These are phyloP conservation scores for Kuraishia floccosa DNA, from an alignment of 805 yeast species.

Conservation along the genomic window DNA sequence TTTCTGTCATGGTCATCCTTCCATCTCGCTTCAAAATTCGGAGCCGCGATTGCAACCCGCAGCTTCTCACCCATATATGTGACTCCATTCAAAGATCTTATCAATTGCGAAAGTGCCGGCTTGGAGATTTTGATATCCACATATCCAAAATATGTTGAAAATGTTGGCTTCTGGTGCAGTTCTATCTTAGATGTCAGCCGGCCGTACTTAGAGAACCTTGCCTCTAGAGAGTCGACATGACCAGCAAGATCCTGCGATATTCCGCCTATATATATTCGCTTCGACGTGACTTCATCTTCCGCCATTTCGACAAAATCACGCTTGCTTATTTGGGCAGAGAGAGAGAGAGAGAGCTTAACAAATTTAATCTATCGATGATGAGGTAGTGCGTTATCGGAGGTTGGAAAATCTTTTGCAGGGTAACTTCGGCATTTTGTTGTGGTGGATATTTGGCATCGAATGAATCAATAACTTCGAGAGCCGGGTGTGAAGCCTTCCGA, in stretches of 20 bases:
- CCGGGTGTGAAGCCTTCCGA: no score
- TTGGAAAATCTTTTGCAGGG: no score
- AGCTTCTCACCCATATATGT: slow-evolving; percentile 66
- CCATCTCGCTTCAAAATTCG: slow-evolving; percentile 36
- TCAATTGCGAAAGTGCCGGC: slow-evolving; percentile 35
- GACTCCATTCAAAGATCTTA: slow-evolving; percentile 53
- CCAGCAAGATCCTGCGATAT: slow-evolving; percentile 43
- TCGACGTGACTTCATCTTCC: not conserved
- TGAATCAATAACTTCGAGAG: no score
- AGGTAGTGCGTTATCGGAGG: no score
- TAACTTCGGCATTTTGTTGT: no score
- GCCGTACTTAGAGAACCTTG: slow-evolving; percentile 59
- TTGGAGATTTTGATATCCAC: slow-evolving; percentile 44
- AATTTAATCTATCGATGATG: no score
- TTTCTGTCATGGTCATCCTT: slow-evolving; percentile 30
- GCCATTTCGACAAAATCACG: no score
- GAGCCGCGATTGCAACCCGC: slow-evolving; percentile 50
- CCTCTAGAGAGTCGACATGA: slow-evolving; percentile 30
- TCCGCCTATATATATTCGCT: slow-evolving; percentile 51
- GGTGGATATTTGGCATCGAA: no score
- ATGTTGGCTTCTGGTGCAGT: slow-evolving; percentile 41
- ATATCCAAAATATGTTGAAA: slow-evolving; percentile 52
- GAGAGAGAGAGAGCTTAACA: no score
- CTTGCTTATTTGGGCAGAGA: no score
- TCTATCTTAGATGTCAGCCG: slow-evolving; percentile 32